Evolutionary conservation across 1,284 basidiomycete genomes (phyloP).

Genomic region (Tetrapyrgos nigripes): DNA sequence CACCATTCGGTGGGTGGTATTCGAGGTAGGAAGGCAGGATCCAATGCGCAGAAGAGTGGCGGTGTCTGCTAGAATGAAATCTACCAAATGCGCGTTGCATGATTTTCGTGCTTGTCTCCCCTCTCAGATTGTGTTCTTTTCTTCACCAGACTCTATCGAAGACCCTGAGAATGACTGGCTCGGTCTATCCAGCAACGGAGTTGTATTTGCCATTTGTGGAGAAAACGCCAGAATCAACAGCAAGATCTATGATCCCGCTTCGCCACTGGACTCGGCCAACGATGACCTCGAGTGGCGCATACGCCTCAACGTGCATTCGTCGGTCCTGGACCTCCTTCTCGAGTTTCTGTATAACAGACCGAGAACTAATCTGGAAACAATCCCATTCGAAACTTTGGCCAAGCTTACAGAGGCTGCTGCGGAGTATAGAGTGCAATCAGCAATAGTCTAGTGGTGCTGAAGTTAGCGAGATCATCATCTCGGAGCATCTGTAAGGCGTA

Average conservation of each 20-base stretch:
- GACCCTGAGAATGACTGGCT: background rate
- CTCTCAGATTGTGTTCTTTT: background rate
- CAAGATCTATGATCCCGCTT: background rate
- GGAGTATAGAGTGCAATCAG: background rate
- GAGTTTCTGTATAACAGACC: background rate
- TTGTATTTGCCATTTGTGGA: background rate
- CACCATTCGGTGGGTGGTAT: no score
- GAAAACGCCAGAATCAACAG: background rate
- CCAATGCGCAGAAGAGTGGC: background rate
- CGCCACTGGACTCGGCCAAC: background rate
- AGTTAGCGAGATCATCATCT: background rate
- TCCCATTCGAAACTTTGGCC: background rate
- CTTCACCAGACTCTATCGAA: background rate
- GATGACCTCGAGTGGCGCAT: background rate
- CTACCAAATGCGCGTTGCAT: background rate
- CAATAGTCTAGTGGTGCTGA: background rate
- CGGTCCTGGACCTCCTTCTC: background rate
- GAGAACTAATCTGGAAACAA: background rate
- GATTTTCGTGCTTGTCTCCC: background rate
- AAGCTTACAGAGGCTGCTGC: background rate
- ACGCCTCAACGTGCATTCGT: background rate
- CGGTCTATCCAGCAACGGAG: background rate
- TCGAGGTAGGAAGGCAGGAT: background rate
- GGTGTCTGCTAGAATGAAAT: background rate
- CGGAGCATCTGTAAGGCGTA: no score